phyloP scores from a whole-genome alignment of 495 filamentous ascomycete species.

The Paragyromitra xinjiangensis region DNA sequence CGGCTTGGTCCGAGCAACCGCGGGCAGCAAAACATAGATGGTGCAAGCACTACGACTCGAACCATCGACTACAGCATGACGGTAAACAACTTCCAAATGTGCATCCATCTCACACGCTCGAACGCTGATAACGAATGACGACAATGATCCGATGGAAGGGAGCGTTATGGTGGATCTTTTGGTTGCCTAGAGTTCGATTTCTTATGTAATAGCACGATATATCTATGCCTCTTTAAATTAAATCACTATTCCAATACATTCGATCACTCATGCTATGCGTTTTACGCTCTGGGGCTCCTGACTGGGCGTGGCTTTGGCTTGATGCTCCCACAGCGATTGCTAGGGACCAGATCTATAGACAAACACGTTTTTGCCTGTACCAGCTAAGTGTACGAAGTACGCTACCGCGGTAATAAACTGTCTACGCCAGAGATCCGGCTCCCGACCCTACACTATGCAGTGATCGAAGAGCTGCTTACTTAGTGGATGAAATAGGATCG shows the following conservation, averaged over 20 bases:
- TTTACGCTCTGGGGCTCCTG: neutral
- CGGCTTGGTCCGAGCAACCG: neutral
- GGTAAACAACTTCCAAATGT: neutral
- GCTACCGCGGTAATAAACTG: no score
- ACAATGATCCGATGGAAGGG: neutral
- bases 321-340: no score
- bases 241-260: neutral
- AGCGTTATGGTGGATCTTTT: neutral
- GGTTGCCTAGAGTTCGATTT: neutral
- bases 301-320: no score
- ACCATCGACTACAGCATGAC: neutral
- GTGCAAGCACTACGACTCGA: neutral
- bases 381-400: no score
- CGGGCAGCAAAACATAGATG: neutral
- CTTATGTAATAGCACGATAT: neutral
- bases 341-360: neutral
- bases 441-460: no score
- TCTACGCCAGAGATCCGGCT: no score
- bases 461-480: no score
- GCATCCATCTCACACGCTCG: neutral
- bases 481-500: no score
- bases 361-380: neutral
- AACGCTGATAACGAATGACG: neutral
- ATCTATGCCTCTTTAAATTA: neutral
- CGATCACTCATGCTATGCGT: neutral